phyloP scores from a whole-genome alignment of 1,284 basidiomycete species.

The Singerocomus inundabilis region DNA sequence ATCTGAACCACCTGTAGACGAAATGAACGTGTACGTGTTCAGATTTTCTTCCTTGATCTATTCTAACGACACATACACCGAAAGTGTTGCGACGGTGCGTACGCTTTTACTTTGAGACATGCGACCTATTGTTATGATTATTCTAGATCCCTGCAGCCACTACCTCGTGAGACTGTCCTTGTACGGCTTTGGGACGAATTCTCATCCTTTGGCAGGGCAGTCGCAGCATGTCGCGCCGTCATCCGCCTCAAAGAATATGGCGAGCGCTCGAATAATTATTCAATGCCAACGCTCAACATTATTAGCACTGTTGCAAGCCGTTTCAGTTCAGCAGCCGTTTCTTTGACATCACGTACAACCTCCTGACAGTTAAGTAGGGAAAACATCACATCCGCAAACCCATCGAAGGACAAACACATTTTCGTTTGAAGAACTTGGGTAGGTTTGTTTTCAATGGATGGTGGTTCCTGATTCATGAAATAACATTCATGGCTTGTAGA shows the following conservation, averaged over 20 bases:
- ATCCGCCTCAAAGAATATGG: slow-evolving; percentile 54
- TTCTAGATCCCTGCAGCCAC: slow-evolving; percentile 61
- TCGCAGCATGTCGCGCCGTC: slow-evolving; percentile 60
- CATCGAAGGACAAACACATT: slow-evolving; percentile 11
- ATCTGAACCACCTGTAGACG: slow-evolving; percentile 16
- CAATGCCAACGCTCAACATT: slow-evolving; percentile 25
- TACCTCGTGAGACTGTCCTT: slow-evolving; percentile 47
- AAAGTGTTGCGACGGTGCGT: slow-evolving; percentile 29
- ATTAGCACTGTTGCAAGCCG: slow-evolving; percentile 20
- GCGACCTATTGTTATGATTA: background rate
- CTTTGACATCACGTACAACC: background rate
- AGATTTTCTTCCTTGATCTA: background rate
- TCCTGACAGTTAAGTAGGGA: slow-evolving; percentile 20
- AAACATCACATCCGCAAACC: slow-evolving; percentile 11
- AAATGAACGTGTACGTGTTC: slow-evolving; percentile 29
- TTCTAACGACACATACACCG: slow-evolving; percentile 1
- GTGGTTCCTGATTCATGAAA: background rate
- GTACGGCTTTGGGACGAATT: background rate
- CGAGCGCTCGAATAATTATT: slow-evolving; percentile 20
- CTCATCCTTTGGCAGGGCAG: slow-evolving; percentile 18
- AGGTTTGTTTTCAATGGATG: background rate
- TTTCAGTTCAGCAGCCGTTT: slow-evolving; percentile 15
- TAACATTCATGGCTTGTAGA: slow-evolving; percentile 2
- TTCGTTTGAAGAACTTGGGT: slow-evolving; percentile 25
- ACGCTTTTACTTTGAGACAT: background rate